Conservation (phyloP, 768 basidiomycete genomes). For the Gelatoporia subvermispora region DNA sequence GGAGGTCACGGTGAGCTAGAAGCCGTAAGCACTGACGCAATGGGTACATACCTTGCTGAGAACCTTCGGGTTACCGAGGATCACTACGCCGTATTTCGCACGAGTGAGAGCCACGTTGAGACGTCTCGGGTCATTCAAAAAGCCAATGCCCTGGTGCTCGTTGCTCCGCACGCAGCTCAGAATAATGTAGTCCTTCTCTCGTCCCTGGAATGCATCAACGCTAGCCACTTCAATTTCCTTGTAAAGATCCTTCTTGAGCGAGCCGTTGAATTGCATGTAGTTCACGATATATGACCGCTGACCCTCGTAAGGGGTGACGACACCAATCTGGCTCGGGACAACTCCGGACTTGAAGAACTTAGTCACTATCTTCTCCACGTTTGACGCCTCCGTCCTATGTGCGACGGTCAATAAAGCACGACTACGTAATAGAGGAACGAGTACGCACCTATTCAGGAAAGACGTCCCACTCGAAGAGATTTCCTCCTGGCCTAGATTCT, state of each 20-base stretch:
- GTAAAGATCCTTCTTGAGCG: slow-evolving; percentile 97
- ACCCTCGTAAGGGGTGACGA: slow-evolving; percentile 98
- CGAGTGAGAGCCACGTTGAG: slow-evolving; percentile 96
- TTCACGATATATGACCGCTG: slow-evolving; percentile 98
- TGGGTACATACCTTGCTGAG: slow-evolving; percentile 79
- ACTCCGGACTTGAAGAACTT: slow-evolving; percentile 99
- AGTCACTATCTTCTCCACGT: slow-evolving; percentile 99
- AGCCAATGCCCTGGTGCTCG: slow-evolving; percentile 99
- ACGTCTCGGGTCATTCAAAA: slow-evolving; percentile 95
- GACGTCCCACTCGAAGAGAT: slow-evolving; percentile 98
- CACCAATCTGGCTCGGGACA: slow-evolving; percentile 90
- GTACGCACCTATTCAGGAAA: slow-evolving; percentile 81
- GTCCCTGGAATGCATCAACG: slow-evolving; percentile 98
- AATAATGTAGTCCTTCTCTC: slow-evolving; percentile 99
- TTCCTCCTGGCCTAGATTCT: slow-evolving; percentile 98
- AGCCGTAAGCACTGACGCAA: slow-evolving; percentile 1
- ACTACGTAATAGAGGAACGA: slow-evolving; percentile 11
- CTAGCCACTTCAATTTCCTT: slow-evolving; percentile 99
- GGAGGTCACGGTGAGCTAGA: slow-evolving; percentile 12
- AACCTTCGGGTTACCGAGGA: slow-evolving; percentile 99
- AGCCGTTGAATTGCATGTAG: slow-evolving; percentile 99
- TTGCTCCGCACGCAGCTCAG: slow-evolving; percentile 96
- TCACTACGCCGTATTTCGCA: slow-evolving; percentile 97
- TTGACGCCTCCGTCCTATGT: slow-evolving; percentile 92
- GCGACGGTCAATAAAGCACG: neutral